Evolutionary conservation across 2,329 filamentous ascomycete genomes (phyloP).

Genomic region (Penicillium griseofulvum): DNA sequence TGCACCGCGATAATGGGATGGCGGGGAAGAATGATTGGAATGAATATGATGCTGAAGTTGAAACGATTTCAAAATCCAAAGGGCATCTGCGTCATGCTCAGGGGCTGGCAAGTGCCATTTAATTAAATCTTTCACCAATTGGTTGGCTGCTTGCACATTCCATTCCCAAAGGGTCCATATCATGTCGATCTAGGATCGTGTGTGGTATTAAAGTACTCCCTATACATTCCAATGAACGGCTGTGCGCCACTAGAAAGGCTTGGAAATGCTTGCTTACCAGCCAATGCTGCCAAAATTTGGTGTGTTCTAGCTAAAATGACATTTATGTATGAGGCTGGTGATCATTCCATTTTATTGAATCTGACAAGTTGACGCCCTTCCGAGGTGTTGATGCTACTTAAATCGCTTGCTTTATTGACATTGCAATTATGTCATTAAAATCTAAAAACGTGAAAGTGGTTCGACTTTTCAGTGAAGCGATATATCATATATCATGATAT

Average conservation of each 20-base stretch:
- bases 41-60: constrained; percentile 11
- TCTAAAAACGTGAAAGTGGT: no score
- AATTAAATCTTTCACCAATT: constrained; percentile 1
- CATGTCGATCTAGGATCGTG: constrained; percentile 16
- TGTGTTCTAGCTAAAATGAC: not conserved
- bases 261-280: not conserved
- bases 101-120: constrained; percentile 15
- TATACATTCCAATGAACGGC: constrained; percentile 20
- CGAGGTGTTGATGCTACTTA: not conserved
- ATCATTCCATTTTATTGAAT: not conserved
- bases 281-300: not conserved
- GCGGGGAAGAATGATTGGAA: constrained; percentile 22
- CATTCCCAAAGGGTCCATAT: constrained; percentile 3
- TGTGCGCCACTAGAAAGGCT: constrained; percentile 10
- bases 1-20: constrained; percentile 12
- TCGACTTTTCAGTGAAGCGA: no score
- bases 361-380: not conserved
- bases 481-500: no score
- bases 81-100: constrained; percentile 17
- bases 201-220: constrained; percentile 13
- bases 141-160: constrained; percentile 16
- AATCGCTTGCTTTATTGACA: not conserved
- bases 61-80: constrained; percentile 12
- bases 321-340: not conserved
- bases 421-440: not conserved